Evolutionary conservation across 768 basidiomycete genomes (phyloP), one percentile per base, ranked within the genome.

Genomic region (Cyclocybe aegerita): DNA sequence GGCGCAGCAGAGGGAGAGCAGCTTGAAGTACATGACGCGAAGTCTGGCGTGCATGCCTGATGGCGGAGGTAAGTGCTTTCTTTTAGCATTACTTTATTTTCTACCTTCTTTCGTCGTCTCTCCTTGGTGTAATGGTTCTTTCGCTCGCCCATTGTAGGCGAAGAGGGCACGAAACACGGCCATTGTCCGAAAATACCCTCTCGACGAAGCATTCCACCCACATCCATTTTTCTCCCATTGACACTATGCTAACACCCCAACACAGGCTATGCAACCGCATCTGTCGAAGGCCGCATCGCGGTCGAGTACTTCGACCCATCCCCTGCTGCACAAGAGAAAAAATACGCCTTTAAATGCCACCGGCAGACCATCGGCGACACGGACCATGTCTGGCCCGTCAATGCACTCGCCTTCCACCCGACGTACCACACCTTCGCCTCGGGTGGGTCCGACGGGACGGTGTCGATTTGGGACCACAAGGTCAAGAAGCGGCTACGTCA

Each of bases 321-420:
- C 3, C 77, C 85, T 0, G 81, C 82, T 17, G 76, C 78, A 0
- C 96, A 98, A 66, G 85, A 88, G 17, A 80, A 77, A 68, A 85
- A 94, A 71, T 97, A 95, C 66, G 97, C 97, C 2, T 99, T 98
- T 81, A 94, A 97, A 65, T 97, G 95, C 56, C 96, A 99, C 62
- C 80, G 96, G 39, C 88, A 93, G 64, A 85, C 90, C 4, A 85
- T 93, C 53, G 86, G 90, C 34, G 93, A 90, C 34, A 88, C 89
- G 10, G 97, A 99, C 66, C 90, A 94, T 57, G 95, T 98, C 15
- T 98, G 92, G 83, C 94, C 96, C 0, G 95, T 98, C 53, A 97
- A 98, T 60, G 82, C 93, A 0, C 80, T 99, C 29, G 92, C 94
- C 0, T 98, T 98, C 75, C 94, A 98, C 61, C 94, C 96, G 0